A percentile compares a stretch with the other conserved stretches of the same genome.
These are phyloP conservation scores for Anthostomella pinea DNA, from an alignment of 2,329 filamentous ascomycete species.

Conservation along the genomic window DNA sequence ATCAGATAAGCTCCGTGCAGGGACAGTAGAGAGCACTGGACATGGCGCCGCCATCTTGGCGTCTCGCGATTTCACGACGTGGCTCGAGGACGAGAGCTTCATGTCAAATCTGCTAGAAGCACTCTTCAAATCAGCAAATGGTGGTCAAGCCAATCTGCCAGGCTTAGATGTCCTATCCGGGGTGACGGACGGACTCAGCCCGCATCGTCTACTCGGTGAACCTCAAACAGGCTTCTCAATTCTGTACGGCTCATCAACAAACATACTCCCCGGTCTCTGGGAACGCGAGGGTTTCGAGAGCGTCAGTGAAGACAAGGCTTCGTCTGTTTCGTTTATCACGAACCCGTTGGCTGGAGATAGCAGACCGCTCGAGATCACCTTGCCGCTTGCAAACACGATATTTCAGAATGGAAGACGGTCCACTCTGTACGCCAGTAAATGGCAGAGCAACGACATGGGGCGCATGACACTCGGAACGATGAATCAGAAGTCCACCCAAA, in stretches of 20 bases:
- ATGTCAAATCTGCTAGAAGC: conserved; percentile 33
- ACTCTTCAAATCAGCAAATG: conserved; percentile 15
- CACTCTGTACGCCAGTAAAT: conserved; percentile 50
- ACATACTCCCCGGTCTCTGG: conserved; percentile 48
- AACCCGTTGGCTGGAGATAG: conserved; percentile 24
- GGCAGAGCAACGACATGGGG: conserved; percentile 24
- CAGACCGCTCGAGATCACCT: conserved; percentile 37
- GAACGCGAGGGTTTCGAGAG: conserved; percentile 24
- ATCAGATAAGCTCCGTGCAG: conserved; percentile 1
- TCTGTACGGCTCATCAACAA: conserved; percentile 40
- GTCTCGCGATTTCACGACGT: conserved; percentile 46
- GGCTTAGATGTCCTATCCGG: conserved; percentile 50
- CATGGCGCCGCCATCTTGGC: conserved; percentile 49
- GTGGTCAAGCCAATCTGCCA: neutral
- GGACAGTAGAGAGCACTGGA: conserved; percentile 8
- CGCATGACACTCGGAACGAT: conserved; percentile 27
- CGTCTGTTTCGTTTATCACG: conserved; percentile 42
- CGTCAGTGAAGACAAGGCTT: conserved; percentile 33
- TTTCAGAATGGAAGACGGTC: conserved; percentile 67
- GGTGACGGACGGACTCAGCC: conserved; percentile 54
- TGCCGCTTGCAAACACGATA: conserved; percentile 75
- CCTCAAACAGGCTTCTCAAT: conserved; percentile 49
- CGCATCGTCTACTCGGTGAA: conserved; percentile 29
- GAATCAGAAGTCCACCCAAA: conserved; percentile 40
- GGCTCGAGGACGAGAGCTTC: conserved; percentile 44